Conservation (phyloP, 805 yeast genomes). For the Cyberlindnera xylosilytica region DNA sequence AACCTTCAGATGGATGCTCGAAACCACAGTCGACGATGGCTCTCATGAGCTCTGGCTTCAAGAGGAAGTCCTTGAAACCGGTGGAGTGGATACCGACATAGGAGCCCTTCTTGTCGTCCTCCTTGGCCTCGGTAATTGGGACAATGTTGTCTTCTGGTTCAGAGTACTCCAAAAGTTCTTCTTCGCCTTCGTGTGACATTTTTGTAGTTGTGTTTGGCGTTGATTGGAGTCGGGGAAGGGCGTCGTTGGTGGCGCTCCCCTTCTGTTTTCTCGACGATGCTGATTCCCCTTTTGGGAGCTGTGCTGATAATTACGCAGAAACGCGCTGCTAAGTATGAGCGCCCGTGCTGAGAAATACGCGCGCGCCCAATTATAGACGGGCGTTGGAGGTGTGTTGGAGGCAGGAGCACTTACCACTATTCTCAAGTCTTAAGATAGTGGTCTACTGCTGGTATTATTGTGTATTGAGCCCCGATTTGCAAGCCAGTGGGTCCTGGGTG, state of each 20-base stretch:
- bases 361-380: too few species aligned
- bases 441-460: too few species aligned
- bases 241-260: not conserved
- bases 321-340: too few species aligned
- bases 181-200: constrained; percentile 97
- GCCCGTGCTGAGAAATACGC: too few species aligned
- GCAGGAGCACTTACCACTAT: too few species aligned
- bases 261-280: not conserved
- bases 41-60: constrained; percentile 94
- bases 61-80: constrained; percentile 94
- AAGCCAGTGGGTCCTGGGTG: too few species aligned
- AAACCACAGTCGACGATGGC: constrained; percentile 99
- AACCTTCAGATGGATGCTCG: constrained; percentile 99
- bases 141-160: constrained; percentile 83
- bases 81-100: constrained; percentile 98
- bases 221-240: not conserved
- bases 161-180: constrained; percentile 98
- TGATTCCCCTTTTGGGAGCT: not conserved
- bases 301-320: not conserved
- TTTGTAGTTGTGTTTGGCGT: constrained; percentile 4
- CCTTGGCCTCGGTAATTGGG: constrained; percentile 41
- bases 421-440: too few species aligned
- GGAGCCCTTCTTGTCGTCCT: constrained; percentile 87
- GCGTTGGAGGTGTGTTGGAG: too few species aligned
- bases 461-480: too few species aligned